Evolutionary conservation across 2,329 filamentous ascomycete genomes (phyloP).

Genomic region (Rasamsonia emersonii): DNA sequence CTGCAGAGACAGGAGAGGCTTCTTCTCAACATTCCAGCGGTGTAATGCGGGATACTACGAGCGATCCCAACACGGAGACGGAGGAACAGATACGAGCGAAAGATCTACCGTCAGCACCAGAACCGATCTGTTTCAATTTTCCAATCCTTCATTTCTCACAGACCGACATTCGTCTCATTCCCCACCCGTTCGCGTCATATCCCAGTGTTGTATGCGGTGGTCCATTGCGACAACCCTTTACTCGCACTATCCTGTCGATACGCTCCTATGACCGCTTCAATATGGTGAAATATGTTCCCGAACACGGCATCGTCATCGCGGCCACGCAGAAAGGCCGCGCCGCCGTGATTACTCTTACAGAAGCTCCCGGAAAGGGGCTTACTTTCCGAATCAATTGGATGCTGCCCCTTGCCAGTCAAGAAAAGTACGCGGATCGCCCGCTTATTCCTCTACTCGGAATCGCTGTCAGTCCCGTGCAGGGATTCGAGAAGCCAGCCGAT

Average conservation of each 20-base stretch:
- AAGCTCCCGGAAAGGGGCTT: constrained; percentile 24
- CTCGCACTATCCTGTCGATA: constrained; percentile 16
- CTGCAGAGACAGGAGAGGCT: constrained; percentile 11
- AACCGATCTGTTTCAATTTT: constrained; percentile 20
- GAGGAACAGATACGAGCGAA: constrained; percentile 5
- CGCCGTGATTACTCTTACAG: constrained; percentile 46
- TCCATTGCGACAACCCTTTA: constrained; percentile 21
- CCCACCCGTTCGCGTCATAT: constrained; percentile 21
- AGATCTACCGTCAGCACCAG: constrained; percentile 9
- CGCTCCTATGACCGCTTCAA: constrained; percentile 44
- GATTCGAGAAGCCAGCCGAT: constrained; percentile 32
- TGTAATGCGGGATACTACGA: constrained; percentile 5
- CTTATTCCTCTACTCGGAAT: constrained; percentile 44
- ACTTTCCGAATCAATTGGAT: constrained; percentile 50
- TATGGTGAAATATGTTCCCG: constrained; percentile 49
- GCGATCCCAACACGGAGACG: constrained; percentile 11
- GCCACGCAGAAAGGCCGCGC: constrained; percentile 51
- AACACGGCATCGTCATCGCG: constrained; percentile 50
- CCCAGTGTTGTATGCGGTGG: constrained; percentile 23
- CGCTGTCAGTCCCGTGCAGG: constrained; percentile 49
- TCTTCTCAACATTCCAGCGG: constrained; percentile 2
- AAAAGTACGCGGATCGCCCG: constrained; percentile 36
- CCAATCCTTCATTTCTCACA: constrained; percentile 36
- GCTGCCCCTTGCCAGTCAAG: constrained; percentile 45
- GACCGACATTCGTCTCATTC: constrained; percentile 28